A percentile compares a stretch with the other conserved stretches of the same genome.
Evolutionary conservation across 129 eudicot genomes (phyloP).

Genomic region (Calendula officinalis): DNA sequence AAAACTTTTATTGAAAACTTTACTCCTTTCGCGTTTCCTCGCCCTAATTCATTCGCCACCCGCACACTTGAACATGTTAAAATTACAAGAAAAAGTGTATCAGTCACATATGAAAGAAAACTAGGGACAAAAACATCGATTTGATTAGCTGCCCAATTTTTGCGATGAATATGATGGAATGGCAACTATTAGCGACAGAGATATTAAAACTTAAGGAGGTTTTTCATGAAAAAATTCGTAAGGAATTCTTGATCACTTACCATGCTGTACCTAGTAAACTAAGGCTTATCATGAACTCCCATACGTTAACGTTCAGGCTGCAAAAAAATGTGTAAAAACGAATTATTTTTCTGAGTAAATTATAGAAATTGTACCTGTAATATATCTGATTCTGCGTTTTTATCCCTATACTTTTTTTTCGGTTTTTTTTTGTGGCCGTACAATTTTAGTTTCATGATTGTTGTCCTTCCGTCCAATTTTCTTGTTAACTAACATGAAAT

Average conservation of each 20-base stretch:
- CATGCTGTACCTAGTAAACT: constrained; percentile 81
- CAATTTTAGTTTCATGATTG: too few species aligned
- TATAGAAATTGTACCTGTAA: too few species aligned
- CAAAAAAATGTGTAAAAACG: constrained; percentile 9
- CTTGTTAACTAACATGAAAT: too few species aligned
- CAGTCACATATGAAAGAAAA: constrained; percentile 1
- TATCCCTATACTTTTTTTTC: too few species aligned
- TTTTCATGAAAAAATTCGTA: background rate
- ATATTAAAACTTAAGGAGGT: background rate
- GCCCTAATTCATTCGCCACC: constrained; percentile 85
- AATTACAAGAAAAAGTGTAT: constrained; percentile 5
- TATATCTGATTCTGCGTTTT: too few species aligned
- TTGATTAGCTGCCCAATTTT: background rate
- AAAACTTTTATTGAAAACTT: constrained; percentile 71
- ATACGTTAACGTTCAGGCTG: constrained; percentile 66
- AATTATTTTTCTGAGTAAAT: too few species aligned
- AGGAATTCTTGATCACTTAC: constrained; percentile 33
- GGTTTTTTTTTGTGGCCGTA: too few species aligned
- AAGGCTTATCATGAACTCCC: constrained; percentile 66
- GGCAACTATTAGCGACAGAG: too few species aligned
- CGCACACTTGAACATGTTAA: constrained; percentile 54
- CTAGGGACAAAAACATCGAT: background rate
- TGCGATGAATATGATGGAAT: background rate
- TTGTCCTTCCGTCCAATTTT: too few species aligned
- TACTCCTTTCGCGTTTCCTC: constrained; percentile 75